phyloP scores from a whole-genome alignment of 805 yeast species.

The Candida methanosorbosa region DNA sequence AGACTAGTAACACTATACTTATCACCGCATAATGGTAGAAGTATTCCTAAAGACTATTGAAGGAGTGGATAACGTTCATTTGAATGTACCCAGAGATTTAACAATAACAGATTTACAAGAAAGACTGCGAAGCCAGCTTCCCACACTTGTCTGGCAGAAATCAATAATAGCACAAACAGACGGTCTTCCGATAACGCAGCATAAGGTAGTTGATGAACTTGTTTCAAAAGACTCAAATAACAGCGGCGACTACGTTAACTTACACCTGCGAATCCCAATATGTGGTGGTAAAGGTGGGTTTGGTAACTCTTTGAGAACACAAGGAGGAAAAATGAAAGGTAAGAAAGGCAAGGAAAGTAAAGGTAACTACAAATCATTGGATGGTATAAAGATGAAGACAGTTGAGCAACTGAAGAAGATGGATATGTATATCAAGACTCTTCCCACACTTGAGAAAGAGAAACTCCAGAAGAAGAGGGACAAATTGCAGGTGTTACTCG shows the following conservation, averaged over 20 bases:
- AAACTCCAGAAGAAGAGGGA: slow-evolving; percentile 22
- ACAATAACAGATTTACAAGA: no score
- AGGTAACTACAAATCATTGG: slow-evolving; percentile 26
- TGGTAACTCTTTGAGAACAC: slow-evolving; percentile 32
- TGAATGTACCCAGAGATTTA: background rate
- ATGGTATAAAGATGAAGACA: slow-evolving; percentile 30
- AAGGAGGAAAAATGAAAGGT: slow-evolving; percentile 29
- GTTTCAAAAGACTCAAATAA: no score
- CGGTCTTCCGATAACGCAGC: slow-evolving; percentile 6
- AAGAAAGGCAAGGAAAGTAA: slow-evolving; percentile 13
- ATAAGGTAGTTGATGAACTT: slow-evolving; percentile 1
- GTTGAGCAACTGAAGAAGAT: slow-evolving; percentile 28
- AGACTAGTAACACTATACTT: no score
- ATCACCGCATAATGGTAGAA: no score
- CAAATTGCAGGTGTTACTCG: slow-evolving; percentile 26
- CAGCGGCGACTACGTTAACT: slow-evolving; percentile 8
- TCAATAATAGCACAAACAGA: slow-evolving; percentile 8
- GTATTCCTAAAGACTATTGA: slow-evolving; percentile 9
- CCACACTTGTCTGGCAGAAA: slow-evolving; percentile 4
- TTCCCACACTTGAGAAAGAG: slow-evolving; percentile 8
- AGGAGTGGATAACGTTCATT: slow-evolving; percentile 6
- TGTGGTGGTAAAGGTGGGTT: slow-evolving; percentile 50
- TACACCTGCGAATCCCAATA: slow-evolving; percentile 25
- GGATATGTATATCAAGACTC: slow-evolving; percentile 9
- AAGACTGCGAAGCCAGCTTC: slow-evolving; percentile 4